phyloP scores from a whole-genome alignment of 805 yeast genomes.

The Ogataea degrootiae region DNA sequence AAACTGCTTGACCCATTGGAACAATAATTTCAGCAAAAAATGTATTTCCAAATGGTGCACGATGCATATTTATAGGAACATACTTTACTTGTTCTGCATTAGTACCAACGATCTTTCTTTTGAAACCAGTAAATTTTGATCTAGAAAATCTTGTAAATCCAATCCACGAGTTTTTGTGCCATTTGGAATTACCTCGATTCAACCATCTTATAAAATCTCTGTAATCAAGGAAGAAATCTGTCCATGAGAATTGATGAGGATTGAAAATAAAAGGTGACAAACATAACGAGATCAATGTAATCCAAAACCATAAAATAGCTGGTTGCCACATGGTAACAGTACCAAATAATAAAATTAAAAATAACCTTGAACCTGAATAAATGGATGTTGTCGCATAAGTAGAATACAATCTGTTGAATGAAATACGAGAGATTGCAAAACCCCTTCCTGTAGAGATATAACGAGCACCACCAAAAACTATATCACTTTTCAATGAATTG shows the following conservation, averaged over 20 bases:
- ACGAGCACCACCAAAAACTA: slow-evolving; percentile 86
- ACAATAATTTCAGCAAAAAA: slow-evolving; percentile 76
- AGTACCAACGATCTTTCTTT: slow-evolving; percentile 45
- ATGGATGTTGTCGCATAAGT: slow-evolving; percentile 74
- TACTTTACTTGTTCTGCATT: slow-evolving; percentile 34
- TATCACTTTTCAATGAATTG: slow-evolving; percentile 64
- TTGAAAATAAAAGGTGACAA: slow-evolving; percentile 49
- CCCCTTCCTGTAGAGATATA: slow-evolving; percentile 94
- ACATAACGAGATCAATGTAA: slow-evolving; percentile 41
- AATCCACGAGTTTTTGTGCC: slow-evolving; percentile 75
- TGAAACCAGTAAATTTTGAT: slow-evolving; percentile 89
- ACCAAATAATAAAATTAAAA: slow-evolving; percentile 69
- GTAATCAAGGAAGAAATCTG: slow-evolving; percentile 45
- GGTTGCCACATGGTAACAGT: slow-evolving; percentile 79
- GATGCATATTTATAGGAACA: slow-evolving; percentile 45
- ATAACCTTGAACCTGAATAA: slow-evolving; percentile 68
- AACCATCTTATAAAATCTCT: slow-evolving; percentile 63
- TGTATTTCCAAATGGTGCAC: slow-evolving; percentile 74
- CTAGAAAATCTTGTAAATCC: slow-evolving; percentile 69
- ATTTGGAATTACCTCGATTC: slow-evolving; percentile 67
- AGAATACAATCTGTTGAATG: slow-evolving; percentile 69
- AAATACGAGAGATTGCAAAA: slow-evolving; percentile 77
- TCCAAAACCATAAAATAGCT: slow-evolving; percentile 56
- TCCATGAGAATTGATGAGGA: slow-evolving; percentile 48
- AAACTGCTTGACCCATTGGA: slow-evolving; percentile 65